phyloP scores from a whole-genome alignment of 2,329 filamentous ascomycete species.

The Clarireedia monteithiana region DNA sequence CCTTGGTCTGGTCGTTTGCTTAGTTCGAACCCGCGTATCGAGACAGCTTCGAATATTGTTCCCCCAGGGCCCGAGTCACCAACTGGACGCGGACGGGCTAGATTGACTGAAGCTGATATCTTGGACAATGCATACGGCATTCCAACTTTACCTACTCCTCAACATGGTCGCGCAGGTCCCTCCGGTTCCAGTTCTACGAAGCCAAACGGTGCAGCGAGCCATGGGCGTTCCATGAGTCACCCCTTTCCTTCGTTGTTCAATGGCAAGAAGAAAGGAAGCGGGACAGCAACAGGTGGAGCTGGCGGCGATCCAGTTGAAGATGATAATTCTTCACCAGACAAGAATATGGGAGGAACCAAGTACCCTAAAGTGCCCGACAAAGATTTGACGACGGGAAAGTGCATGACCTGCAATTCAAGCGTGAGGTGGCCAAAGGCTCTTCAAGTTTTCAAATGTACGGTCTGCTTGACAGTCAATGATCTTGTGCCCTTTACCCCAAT shows the following conservation, averaged over 20 bases:
- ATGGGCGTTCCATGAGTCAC: conserved; percentile 59
- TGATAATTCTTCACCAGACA: conserved; percentile 1
- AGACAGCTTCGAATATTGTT: conserved; percentile 9
- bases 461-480: conserved; percentile 81
- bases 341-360: conserved; percentile 25
- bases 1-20: conserved; percentile 27
- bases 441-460: conserved; percentile 71
- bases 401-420: conserved; percentile 77
- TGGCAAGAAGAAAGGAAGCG: conserved; percentile 45
- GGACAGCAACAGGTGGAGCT: conserved; percentile 16
- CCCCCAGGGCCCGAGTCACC: conserved; percentile 2
- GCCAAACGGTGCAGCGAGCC: conserved; percentile 9
- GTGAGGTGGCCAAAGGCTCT: conserved; percentile 72
- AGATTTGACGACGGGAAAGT: conserved; percentile 63
- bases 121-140: conserved; percentile 28
- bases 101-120: conserved; percentile 27
- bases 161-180: conserved; percentile 6
- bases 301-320: neutral
- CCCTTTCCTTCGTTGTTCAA: conserved; percentile 68
- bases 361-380: conserved; percentile 35
- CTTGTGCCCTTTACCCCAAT: conserved; percentile 39
- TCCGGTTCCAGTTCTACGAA: conserved; percentile 5
- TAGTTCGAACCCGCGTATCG: conserved; percentile 22
- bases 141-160: conserved; percentile 16
- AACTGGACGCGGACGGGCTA: conserved; percentile 7